These are phyloP conservation scores for Polychytrium aggregatum DNA, from an alignment of 192 early-diverging fungal species.

Conservation along the genomic window DNA sequence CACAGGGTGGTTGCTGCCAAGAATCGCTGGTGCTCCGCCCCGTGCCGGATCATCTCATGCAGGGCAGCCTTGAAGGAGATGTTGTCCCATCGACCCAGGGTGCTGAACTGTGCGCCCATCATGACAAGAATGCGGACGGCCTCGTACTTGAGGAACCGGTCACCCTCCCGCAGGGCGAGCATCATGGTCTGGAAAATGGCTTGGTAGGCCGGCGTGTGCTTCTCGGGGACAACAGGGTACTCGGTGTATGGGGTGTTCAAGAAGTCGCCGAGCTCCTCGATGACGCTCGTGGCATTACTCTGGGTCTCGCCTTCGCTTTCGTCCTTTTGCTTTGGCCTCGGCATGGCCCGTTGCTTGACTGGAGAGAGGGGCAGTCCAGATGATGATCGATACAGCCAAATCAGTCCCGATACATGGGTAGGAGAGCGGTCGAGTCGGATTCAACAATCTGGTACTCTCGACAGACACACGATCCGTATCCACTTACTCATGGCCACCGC, in stretches of 20 bases:
- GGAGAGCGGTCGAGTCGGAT: no score
- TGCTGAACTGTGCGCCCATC: constrained; percentile 8
- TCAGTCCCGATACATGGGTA: no score
- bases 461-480: no score
- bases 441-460: no score
- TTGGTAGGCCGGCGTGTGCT: constrained; percentile 7
- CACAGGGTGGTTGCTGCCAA: constrained; percentile 23
- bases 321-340: no score
- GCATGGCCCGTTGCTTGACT: no score
- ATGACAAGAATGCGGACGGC: constrained; percentile 22
- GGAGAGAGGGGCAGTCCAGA: no score
- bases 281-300: no score
- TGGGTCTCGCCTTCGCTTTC: no score
- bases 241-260: constrained; percentile 12
- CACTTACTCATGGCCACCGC: no score
- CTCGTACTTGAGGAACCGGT: constrained; percentile 23
- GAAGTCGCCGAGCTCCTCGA: constrained; percentile 16
- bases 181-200: constrained; percentile 18
- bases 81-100: constrained; percentile 34
- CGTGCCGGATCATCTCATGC: constrained; percentile 21
- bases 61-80: constrained; percentile 28
- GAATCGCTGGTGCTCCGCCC: constrained; percentile 16
- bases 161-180: constrained; percentile 16
- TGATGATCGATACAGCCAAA: no score
- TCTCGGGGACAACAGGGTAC: constrained; percentile 5